phyloP scores from a whole-genome alignment of 2,329 filamentous ascomycete genomes.

The Cladosporium halotolerans region DNA sequence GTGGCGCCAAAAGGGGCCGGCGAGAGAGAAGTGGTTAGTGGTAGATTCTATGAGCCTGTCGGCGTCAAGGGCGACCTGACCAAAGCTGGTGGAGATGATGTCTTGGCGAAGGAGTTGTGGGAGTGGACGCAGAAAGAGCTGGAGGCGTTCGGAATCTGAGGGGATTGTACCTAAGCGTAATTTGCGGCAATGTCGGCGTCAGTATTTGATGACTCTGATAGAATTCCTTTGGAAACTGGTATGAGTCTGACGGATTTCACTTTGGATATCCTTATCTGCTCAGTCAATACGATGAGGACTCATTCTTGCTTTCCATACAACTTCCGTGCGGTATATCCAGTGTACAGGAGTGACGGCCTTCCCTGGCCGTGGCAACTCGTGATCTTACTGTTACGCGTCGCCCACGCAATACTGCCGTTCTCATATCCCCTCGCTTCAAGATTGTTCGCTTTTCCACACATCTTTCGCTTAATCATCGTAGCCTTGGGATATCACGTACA shows the following conservation, averaged over 20 bases:
- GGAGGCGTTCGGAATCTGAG: neutral
- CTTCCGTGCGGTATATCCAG: neutral
- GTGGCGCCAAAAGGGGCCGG: slow-evolving; percentile 8
- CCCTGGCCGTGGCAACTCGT: neutral
- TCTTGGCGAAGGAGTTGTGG: slow-evolving; percentile 28
- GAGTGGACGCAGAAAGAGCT: slow-evolving; percentile 26
- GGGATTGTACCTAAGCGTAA: neutral
- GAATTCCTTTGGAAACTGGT: too few relatives aligned
- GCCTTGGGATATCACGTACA: too few relatives aligned
- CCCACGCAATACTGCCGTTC: neutral
- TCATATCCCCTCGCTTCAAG: neutral
- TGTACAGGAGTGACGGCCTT: neutral
- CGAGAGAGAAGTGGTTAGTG: slow-evolving; percentile 18
- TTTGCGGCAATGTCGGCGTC: too few relatives aligned
- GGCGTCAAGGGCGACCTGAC: slow-evolving; percentile 23
- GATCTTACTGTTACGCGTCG: neutral
- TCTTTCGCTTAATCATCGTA: too few relatives aligned
- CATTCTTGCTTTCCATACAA: slow-evolving; percentile 1
- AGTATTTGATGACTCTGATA: too few relatives aligned
- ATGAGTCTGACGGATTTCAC: too few relatives aligned
- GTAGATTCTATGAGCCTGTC: slow-evolving; percentile 35
- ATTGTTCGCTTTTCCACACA: too few relatives aligned
- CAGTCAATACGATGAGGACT: neutral
- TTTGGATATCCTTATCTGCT: too few relatives aligned
- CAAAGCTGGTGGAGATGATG: slow-evolving; percentile 18